Conservation (phyloP, 2,329 filamentous ascomycete genomes). For the Colletotrichum endophyticum region DNA sequence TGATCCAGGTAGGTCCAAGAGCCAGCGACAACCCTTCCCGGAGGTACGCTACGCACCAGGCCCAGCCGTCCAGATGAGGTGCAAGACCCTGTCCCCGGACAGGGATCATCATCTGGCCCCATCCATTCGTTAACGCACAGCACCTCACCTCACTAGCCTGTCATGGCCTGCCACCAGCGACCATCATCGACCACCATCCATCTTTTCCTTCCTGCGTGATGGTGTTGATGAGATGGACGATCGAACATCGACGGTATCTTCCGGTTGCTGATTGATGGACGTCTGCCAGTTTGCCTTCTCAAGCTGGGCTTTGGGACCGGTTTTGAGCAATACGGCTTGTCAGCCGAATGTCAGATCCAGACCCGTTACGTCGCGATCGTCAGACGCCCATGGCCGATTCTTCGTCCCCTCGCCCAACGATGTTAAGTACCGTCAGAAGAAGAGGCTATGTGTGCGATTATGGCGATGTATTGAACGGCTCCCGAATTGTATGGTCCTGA, state of each 20-base stretch:
- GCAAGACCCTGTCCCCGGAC: slow-evolving; percentile 16
- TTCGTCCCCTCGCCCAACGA: background rate
- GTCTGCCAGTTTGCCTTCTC: background rate
- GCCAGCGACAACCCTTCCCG: background rate
- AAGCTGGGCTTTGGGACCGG: background rate
- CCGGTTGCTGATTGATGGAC: background rate
- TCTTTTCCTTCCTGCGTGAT: background rate
- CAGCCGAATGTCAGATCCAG: background rate
- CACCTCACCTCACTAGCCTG: background rate
- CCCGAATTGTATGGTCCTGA: background rate
- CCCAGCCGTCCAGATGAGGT: background rate
- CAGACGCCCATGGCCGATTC: too few relatives aligned
- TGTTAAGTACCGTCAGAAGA: background rate
- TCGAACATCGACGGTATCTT: background rate
- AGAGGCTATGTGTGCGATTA: background rate
- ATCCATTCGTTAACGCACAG: slow-evolving; percentile 12
- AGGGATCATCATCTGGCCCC: slow-evolving; percentile 15
- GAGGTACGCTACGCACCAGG: background rate
- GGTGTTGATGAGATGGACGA: background rate
- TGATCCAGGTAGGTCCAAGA: slow-evolving; percentile 19
- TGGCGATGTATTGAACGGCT: background rate
- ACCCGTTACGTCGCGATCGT: background rate
- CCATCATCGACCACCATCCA: slow-evolving; percentile 3
- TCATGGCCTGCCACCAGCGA: slow-evolving; percentile 1
- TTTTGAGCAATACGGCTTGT: background rate